Conservation (phyloP, 139 green algal genomes). For the Chlorella vulgaris region DNA sequence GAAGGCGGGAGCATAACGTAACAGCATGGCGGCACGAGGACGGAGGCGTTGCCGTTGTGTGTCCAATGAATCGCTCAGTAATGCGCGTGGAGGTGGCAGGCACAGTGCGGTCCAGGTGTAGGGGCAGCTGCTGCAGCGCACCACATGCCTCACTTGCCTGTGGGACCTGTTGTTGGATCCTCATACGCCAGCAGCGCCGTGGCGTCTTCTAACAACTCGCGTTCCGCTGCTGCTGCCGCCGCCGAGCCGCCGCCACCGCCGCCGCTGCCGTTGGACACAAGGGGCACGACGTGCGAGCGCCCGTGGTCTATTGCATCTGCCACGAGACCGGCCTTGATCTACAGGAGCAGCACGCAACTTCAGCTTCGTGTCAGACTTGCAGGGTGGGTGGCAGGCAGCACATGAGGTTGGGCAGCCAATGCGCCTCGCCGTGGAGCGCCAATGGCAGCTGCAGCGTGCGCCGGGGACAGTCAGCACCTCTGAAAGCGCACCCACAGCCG, state of each 20-base stretch:
- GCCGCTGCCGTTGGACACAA: not conserved
- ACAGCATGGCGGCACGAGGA: not conserved
- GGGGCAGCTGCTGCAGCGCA: too few relatives aligned
- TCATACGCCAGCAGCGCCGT: constrained; percentile 78
- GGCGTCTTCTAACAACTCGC: constrained; percentile 55
- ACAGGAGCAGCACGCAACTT: too few relatives aligned
- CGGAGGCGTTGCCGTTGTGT: too few relatives aligned
- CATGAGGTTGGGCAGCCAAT: not conserved
- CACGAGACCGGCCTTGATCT: constrained; percentile 51
- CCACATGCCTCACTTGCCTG: not conserved
- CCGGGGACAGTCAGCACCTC: not conserved
- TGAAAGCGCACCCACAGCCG: too few relatives aligned
- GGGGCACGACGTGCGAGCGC: constrained; percentile 31
- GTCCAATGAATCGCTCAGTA: not conserved
- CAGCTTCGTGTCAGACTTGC: too few relatives aligned
- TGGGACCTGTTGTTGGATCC: constrained; percentile 2
- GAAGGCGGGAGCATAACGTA: not conserved
- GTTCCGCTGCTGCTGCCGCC: constrained; percentile 21
- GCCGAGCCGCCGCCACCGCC: not conserved
- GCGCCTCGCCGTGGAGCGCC: not conserved
- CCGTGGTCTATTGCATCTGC: constrained; percentile 63
- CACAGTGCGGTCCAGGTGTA: not conserved
- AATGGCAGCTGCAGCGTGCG: not conserved
- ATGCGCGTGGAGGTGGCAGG: not conserved
- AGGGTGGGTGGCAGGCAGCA: not conserved